Percentiles rank a stretch among this genome's conserved stretches.
phyloP scores from a whole-genome alignment of 176 grass and related monocot species.

The Microstegium vimineum region DNA sequence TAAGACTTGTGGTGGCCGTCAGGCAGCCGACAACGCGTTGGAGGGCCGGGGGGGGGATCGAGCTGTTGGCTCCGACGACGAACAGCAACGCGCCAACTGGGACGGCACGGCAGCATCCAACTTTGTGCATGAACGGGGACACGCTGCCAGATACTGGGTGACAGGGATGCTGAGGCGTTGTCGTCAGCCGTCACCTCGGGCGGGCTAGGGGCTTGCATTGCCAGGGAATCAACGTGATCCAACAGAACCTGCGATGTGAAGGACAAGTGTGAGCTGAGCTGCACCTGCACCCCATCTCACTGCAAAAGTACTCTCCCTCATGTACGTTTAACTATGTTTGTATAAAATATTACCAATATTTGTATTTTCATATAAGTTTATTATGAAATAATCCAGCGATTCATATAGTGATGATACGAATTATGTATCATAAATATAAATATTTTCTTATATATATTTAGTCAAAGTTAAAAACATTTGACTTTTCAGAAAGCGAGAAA shows the following conservation, averaged over 20 bases:
- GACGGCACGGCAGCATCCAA: constrained; percentile 11
- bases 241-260: constrained; percentile 24
- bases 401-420: no score
- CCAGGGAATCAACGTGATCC: constrained; percentile 33
- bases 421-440: no score
- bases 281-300: neutral
- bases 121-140: constrained; percentile 21
- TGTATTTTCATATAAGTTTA: no score
- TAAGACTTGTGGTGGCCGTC: constrained; percentile 20
- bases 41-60: neutral
- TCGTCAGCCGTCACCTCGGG: constrained; percentile 8
- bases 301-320: neutral
- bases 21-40: constrained; percentile 15
- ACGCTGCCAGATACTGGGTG: constrained; percentile 7
- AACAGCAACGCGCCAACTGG: constrained; percentile 18
- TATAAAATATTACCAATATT: no score
- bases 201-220: neutral
- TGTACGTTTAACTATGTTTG: no score
- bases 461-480: no score
- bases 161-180: neutral
- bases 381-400: no score
- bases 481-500: no score
- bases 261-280: neutral
- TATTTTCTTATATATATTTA: no score
- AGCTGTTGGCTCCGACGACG: constrained; percentile 23